These are phyloP conservation scores for Schizopora paradoxa DNA, from an alignment of 1,284 basidiomycete species.

Conservation along the genomic window DNA sequence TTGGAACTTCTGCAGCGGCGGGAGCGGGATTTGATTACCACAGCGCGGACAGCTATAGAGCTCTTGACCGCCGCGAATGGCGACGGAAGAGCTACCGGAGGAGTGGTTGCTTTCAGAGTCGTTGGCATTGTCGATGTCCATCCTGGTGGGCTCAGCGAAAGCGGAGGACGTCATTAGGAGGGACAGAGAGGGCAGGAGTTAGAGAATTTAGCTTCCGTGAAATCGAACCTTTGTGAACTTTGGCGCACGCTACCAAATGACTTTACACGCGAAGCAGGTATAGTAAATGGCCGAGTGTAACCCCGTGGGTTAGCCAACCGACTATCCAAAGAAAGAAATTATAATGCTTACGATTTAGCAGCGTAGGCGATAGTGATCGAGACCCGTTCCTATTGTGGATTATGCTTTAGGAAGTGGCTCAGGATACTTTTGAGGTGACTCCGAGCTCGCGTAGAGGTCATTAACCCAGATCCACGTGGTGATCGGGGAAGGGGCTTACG, in stretches of 20 bases:
- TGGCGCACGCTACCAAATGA: slow-evolving; percentile 7
- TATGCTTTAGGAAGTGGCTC: too few relatives aligned
- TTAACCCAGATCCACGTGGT: too few relatives aligned
- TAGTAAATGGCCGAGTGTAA: neutral
- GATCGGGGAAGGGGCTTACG: too few relatives aligned
- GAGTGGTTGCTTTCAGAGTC: slow-evolving; percentile 1
- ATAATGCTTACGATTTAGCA: too few relatives aligned
- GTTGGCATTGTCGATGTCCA: too few relatives aligned
- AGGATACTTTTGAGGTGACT: too few relatives aligned
- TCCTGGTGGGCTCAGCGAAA: slow-evolving; percentile 1
- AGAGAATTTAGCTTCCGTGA: slow-evolving; percentile 6
- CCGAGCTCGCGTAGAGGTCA: too few relatives aligned
- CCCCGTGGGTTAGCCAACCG: neutral
- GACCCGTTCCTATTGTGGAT: too few relatives aligned
- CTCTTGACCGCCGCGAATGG: neutral
- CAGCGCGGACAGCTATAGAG: slow-evolving; percentile 9
- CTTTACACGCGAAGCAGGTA: neutral
- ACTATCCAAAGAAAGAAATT: slow-evolving; percentile 1
- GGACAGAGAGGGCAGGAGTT: neutral
- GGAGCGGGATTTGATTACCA: slow-evolving; percentile 4
- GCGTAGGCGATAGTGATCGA: too few relatives aligned
- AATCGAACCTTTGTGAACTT: slow-evolving; percentile 12
- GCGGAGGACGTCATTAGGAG: neutral
- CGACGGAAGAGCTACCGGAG: slow-evolving; percentile 2
- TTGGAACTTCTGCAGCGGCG: slow-evolving; percentile 9